Conservation (phyloP, 257 asterid species). For the Leptodermis oblonga region DNA sequence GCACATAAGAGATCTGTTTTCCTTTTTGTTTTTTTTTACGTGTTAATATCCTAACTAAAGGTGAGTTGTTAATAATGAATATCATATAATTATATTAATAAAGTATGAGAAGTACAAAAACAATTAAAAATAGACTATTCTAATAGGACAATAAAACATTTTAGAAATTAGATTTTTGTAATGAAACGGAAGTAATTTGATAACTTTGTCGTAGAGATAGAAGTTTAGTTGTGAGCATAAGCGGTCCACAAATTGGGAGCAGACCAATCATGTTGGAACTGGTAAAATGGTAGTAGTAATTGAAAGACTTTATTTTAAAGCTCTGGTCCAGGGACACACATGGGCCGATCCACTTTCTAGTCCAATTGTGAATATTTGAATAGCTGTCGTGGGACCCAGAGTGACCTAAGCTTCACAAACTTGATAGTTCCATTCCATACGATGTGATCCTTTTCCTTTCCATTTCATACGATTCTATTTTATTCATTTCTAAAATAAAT, state of each 20-base stretch:
- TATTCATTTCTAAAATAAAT: too few relatives aligned
- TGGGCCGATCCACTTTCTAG: slow-evolving; percentile 1
- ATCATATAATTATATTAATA: too few relatives aligned
- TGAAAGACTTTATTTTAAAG: not conserved
- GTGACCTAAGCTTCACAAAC: not conserved
- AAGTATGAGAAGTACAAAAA: too few relatives aligned
- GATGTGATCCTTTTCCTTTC: not conserved
- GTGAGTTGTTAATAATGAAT: too few relatives aligned
- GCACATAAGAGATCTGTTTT: too few relatives aligned
- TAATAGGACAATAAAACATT: too few relatives aligned
- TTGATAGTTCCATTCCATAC: not conserved
- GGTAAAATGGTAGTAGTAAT: not conserved
- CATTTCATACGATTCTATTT: not conserved
- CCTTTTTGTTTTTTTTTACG: too few relatives aligned
- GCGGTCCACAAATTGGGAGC: not conserved
- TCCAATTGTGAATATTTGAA: not conserved
- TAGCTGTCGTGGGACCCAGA: slow-evolving; percentile 6
- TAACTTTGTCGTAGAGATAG: not conserved
- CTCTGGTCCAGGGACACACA: not conserved
- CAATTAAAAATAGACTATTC: too few relatives aligned
- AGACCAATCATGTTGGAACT: not conserved
- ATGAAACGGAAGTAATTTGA: too few relatives aligned
- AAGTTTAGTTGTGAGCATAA: not conserved
- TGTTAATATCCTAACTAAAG: too few relatives aligned
- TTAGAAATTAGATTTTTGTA: too few relatives aligned